These are phyloP conservation scores for Torulaspora globosa DNA, from an alignment of 1,139 yeast species.

Conservation along the genomic window DNA sequence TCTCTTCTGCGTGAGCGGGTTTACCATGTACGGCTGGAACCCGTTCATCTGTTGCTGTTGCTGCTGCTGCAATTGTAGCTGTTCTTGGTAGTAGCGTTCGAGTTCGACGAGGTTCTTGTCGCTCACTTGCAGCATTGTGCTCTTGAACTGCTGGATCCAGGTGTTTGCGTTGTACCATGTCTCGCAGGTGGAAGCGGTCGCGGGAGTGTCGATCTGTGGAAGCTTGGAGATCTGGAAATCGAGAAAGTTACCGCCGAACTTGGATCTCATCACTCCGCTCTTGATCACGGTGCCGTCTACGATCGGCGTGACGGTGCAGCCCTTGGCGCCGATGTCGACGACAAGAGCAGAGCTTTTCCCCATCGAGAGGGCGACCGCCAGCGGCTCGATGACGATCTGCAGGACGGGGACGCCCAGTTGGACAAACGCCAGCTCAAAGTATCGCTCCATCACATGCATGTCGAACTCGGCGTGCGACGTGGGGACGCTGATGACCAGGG, in stretches of 20 bases:
- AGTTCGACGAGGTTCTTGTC: constrained; percentile 32
- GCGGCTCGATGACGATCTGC: constrained; percentile 63
- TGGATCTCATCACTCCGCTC: constrained; percentile 56
- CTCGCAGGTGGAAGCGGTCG: constrained; percentile 11
- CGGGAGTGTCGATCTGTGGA: constrained; percentile 17
- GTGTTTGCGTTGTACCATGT: constrained; percentile 31
- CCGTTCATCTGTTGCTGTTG: constrained; percentile 13
- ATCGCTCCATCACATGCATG: constrained; percentile 30
- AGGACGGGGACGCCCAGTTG: constrained; percentile 61
- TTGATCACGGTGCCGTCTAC: constrained; percentile 63
- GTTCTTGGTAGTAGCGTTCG: constrained; percentile 29
- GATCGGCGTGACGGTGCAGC: constrained; percentile 63
- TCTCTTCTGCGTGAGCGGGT: constrained; percentile 27
- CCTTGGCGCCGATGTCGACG: constrained; percentile 62
- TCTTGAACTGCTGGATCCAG: constrained; percentile 35
- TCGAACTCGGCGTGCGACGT: constrained; percentile 49
- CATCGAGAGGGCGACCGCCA: constrained; percentile 64
- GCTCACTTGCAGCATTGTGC: constrained; percentile 28
- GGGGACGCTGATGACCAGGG: constrained; percentile 57
- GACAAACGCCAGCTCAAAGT: constrained; percentile 63
- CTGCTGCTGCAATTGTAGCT: constrained; percentile 18
- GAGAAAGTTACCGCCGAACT: constrained; percentile 66
- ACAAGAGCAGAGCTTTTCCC: constrained; percentile 67
- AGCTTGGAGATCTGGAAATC: constrained; percentile 47
- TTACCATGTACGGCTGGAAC: constrained; percentile 17